These are phyloP conservation scores for Suillus clintonianus DNA, from an alignment of 768 basidiomycete genomes.

Conservation along the genomic window DNA sequence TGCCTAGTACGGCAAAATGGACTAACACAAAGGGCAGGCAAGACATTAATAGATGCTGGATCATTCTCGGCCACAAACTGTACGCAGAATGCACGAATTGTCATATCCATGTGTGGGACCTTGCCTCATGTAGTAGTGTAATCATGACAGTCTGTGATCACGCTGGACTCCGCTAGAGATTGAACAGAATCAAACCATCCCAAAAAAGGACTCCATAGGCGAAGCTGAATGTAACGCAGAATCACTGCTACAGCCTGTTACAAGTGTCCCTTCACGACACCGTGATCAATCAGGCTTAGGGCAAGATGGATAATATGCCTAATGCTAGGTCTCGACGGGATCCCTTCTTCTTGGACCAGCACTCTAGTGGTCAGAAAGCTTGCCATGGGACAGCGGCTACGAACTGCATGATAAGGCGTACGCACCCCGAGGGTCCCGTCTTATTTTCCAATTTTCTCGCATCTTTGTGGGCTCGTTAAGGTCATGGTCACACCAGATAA, in stretches of 20 bases:
- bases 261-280: not conserved
- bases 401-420: not conserved
- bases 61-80: not conserved
- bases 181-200: too few relatives aligned
- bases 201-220: not conserved
- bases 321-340: not conserved
- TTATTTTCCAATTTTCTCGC: too few relatives aligned
- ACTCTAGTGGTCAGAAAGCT: not conserved
- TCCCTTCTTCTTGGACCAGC: not conserved
- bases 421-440: not conserved
- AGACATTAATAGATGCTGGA: not conserved
- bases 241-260: not conserved
- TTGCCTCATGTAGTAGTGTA: not conserved
- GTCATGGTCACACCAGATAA: not conserved
- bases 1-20: not conserved
- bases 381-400: not conserved
- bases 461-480: not conserved
- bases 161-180: too few relatives aligned
- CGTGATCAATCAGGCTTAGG: not conserved
- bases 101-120: not conserved
- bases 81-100: not conserved
- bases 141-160: too few relatives aligned
- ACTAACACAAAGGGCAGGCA: constrained; percentile 6
- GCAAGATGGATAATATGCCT: not conserved
- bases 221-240: not conserved